These are phyloP conservation scores for Epicoccum nigrum DNA, from an alignment of 2,329 filamentous ascomycete species.

Conservation along the genomic window DNA sequence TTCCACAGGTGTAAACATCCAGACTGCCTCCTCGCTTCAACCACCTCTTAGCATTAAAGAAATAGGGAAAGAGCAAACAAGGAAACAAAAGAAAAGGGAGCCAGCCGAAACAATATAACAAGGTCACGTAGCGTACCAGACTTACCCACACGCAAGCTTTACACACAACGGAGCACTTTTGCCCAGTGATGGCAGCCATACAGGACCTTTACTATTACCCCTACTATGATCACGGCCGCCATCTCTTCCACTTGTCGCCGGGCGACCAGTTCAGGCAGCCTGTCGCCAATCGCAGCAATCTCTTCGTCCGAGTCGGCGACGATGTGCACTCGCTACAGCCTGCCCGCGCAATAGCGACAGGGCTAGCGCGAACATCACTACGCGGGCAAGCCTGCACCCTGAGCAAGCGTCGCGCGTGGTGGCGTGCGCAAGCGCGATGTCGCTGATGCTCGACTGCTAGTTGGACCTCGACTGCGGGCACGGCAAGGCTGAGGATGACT, in stretches of 20 bases:
- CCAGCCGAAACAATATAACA: conserved; percentile 3
- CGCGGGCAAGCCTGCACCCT: conserved; percentile 20
- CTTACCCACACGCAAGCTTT: not conserved
- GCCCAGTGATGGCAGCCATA: not conserved
- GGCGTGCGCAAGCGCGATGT: conserved; percentile 15
- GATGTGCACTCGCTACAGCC: not conserved
- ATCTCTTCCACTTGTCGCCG: conserved; percentile 12
- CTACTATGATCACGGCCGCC: not conserved
- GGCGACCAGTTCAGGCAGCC: not conserved
- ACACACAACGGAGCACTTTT: not conserved
- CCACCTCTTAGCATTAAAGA: not conserved
- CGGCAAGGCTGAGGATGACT: conserved; percentile 9
- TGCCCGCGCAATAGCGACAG: no score
- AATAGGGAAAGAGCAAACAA: not conserved
- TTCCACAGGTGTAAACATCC: conserved; percentile 61
- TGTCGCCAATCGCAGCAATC: conserved; percentile 20
- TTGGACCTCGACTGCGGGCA: not conserved
- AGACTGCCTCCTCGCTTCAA: not conserved
- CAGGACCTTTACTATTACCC: not conserved
- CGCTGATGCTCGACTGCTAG: conserved; percentile 7
- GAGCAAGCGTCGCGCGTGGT: conserved; percentile 24
- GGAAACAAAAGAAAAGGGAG: not conserved
- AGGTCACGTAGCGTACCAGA: not conserved
- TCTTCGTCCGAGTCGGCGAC: conserved; percentile 28
- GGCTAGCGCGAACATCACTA: not conserved